These are phyloP conservation scores for Lolium multiflorum DNA, from an alignment of 176 grass and related monocot genomes.

Conservation along the genomic window DNA sequence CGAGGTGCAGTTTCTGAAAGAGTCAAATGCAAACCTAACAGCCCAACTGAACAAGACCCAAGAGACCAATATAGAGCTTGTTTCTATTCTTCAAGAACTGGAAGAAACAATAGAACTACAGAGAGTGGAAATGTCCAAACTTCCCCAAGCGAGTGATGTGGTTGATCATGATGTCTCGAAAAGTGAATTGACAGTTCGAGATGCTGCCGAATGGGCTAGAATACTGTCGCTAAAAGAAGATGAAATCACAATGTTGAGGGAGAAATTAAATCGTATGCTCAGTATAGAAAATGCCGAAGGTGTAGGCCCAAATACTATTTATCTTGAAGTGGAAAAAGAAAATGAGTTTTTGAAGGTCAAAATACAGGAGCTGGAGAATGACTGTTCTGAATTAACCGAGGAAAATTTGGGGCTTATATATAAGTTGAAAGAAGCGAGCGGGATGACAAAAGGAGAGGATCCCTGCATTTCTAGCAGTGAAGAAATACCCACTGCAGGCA, in stretches of 20 bases:
- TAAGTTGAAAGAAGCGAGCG: slow-evolving; percentile 73
- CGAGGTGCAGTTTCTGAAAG: slow-evolving; percentile 67
- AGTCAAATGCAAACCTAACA: slow-evolving; percentile 77
- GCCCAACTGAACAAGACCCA: slow-evolving; percentile 79
- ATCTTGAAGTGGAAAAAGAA: slow-evolving; percentile 74
- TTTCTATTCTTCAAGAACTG: slow-evolving; percentile 88
- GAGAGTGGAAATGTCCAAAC: slow-evolving; percentile 55
- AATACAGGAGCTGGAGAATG: slow-evolving; percentile 86
- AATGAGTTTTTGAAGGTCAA: slow-evolving; percentile 74
- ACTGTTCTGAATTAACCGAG: slow-evolving; percentile 84
- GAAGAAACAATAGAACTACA: slow-evolving; percentile 85
- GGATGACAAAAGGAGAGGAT: slow-evolving; percentile 48
- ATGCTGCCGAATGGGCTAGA: slow-evolving; percentile 55
- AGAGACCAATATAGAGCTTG: slow-evolving; percentile 87
- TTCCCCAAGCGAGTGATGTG: slow-evolving; percentile 41
- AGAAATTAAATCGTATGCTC: slow-evolving; percentile 59
- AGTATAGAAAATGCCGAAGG: slow-evolving; percentile 46
- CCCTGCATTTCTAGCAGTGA: slow-evolving; percentile 42
- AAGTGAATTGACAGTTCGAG: slow-evolving; percentile 41
- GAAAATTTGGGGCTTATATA: slow-evolving; percentile 84
- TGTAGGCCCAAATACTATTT: slow-evolving; percentile 40
- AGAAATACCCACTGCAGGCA: slow-evolving; percentile 36
- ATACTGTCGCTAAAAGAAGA: slow-evolving; percentile 73
- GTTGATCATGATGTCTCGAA: slow-evolving; percentile 43
- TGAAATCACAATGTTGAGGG: slow-evolving; percentile 69